Evolutionary conservation across 2,329 filamentous ascomycete species (phyloP).

Genomic region (Microdochium trichocladiopsis): DNA sequence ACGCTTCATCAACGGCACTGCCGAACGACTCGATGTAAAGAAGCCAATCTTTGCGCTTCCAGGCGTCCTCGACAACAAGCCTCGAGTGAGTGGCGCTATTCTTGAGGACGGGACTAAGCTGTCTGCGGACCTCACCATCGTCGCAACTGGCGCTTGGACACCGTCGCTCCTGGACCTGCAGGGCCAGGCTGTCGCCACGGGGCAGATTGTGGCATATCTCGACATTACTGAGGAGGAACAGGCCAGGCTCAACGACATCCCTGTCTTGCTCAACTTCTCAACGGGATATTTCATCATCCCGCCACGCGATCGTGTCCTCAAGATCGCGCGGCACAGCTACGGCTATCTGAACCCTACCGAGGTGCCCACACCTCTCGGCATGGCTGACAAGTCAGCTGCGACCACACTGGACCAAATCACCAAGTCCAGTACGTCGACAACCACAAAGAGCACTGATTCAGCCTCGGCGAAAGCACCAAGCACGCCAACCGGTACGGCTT

Average conservation of each 20-base stretch:
- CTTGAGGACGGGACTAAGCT: slow-evolving; percentile 42
- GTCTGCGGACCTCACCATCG: slow-evolving; percentile 64
- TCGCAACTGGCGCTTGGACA: slow-evolving; percentile 87
- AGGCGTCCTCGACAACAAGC: slow-evolving; percentile 22
- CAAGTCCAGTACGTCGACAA: slow-evolving; percentile 1
- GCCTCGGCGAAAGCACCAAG: no score
- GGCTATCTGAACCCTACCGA: slow-evolving; percentile 53
- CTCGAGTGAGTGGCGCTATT: slow-evolving; percentile 48
- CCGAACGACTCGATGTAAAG: slow-evolving; percentile 24
- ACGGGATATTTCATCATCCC: slow-evolving; percentile 71
- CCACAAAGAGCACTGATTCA: neutral
- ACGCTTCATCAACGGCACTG: slow-evolving; percentile 43
- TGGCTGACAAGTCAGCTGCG: slow-evolving; percentile 4
- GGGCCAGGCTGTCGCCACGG: slow-evolving; percentile 71
- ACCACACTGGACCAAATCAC: neutral
- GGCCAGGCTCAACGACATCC: slow-evolving; percentile 53
- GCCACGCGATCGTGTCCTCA: slow-evolving; percentile 54
- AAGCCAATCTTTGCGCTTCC: neutral
- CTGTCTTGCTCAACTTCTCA: slow-evolving; percentile 66
- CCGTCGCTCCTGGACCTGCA: slow-evolving; percentile 69
- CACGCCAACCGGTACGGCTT: no score
- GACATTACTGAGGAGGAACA: slow-evolving; percentile 68
- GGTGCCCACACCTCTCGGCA: slow-evolving; percentile 15
- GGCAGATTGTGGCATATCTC: slow-evolving; percentile 75
- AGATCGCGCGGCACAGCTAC: slow-evolving; percentile 62